Base-by-base conservation (phyloP, 176 grass and related monocot genomes). In the Eleusine coracana region DNA sequence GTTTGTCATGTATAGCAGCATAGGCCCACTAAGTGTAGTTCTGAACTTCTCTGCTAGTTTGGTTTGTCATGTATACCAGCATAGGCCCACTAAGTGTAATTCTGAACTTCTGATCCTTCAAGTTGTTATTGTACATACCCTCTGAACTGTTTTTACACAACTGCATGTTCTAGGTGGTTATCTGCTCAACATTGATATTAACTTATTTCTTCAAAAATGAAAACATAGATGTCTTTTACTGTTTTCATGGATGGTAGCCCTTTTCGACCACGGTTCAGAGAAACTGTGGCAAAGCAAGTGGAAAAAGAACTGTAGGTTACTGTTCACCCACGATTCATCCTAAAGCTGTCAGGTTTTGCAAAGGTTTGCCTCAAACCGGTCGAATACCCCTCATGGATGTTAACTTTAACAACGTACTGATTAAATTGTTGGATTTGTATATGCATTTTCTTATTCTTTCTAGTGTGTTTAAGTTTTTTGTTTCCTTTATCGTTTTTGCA, bases 401-500 rank as follows among this genome's bases (percentile, higher is more conserved):
- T 59, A 44, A 42, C n/a, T 68, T 82, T 77, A 68, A 60, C 27
- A 34, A 65, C 17, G 40, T 66, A 89, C 23, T 36, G 41, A 82
- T 27, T 1, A 65, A 11, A 40, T 55, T 74, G 36, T 44, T 42
- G 3, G 29, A 29, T 67, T 73, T 87, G 51, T 61, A 17, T 64
- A 78, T 68, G 48, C 38, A 46, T 64, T 25, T 73, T 79, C 38
- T 64, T 71, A 59, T 79, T 25, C 3, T 73, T 84, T 25, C 41
- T 72, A 31, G 50, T 39, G 39, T 90, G 65, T 84, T n/a, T 28
- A 63, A 63, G 3, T 1, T 63, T 63, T 63, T n/a, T 5, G 25
- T 29, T 63, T 63, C 60, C 23, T 63, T 29, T 13, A 29, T 87
- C 69, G 74, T 79, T 21, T 60, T 87, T 69, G 77, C 85, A 97